Evolutionary conservation across 2,329 filamentous ascomycete species (phyloP).

Genomic region (Elsinoe necatrix): DNA sequence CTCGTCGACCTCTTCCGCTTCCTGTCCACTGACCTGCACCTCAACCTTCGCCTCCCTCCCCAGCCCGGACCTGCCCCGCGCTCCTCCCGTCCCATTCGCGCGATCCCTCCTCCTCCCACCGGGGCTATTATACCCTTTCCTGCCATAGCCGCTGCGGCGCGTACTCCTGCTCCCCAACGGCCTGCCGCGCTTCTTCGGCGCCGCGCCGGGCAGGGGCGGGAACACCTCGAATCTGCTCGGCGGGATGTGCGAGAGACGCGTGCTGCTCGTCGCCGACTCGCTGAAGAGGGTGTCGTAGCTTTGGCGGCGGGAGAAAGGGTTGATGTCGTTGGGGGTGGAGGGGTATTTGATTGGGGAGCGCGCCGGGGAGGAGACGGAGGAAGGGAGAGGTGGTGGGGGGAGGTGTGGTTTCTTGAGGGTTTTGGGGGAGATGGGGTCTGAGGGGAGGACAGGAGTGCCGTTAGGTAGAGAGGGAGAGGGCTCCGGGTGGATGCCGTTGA

Average conservation of each 20-base stretch:
- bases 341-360: slow-evolving; percentile 14
- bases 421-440: slow-evolving; percentile 18
- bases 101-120: slow-evolving; percentile 29
- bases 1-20: slow-evolving; percentile 22
- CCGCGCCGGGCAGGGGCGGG: slow-evolving; percentile 53
- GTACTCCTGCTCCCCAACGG: slow-evolving; percentile 23
- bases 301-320: slow-evolving; percentile 10
- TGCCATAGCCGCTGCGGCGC: slow-evolving; percentile 7
- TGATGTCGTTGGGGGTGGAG: slow-evolving; percentile 23
- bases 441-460: slow-evolving; percentile 11
- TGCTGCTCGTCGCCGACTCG: slow-evolving; percentile 13
- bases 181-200: slow-evolving; percentile 27
- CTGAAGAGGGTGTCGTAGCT: slow-evolving; percentile 15
- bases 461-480: slow-evolving; percentile 8
- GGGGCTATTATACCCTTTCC: slow-evolving; percentile 1
- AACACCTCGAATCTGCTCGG: slow-evolving; percentile 69
- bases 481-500: slow-evolving; percentile 19
- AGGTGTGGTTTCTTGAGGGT: slow-evolving; percentile 22
- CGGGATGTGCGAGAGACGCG: slow-evolving; percentile 44
- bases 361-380: slow-evolving; percentile 13
- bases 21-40: slow-evolving; percentile 12
- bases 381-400: slow-evolving; percentile 9
- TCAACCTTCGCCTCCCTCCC: slow-evolving; percentile 25
- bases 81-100: slow-evolving; percentile 26
- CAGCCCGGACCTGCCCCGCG: slow-evolving; percentile 21